Base-by-base conservation (phyloP, 2,329 filamentous ascomycete genomes). In the Beauveria sp. region DNA sequence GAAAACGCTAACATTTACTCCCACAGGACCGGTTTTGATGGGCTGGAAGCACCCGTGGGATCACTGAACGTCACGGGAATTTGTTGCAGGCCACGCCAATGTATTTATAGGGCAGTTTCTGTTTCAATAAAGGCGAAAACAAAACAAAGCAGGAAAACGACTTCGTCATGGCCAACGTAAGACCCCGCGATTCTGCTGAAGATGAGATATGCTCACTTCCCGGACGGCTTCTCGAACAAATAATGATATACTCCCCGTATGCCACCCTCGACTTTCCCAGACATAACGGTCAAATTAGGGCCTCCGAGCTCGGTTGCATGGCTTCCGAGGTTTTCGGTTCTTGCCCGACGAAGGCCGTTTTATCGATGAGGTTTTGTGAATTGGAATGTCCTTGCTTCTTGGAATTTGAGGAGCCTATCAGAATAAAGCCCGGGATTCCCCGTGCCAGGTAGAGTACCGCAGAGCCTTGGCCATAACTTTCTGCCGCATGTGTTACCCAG, bases 11-110 rank as follows among this genome's bases (percentile, higher is more conserved):
- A 62, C 38, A 10, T 34, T 10, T 20, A 2, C 6, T 53, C 60
- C 18, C 51, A 38, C 64, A 87, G 84, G 84, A 61, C 83, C 93
- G 26, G 93, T 86, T 60, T 79, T 98, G 66, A 74, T 99, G 70
- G 95, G 95, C 74, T 91, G 86, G 89, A 97, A 92, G 80, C 95
- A 98, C 77, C 95, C 92, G 67, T 97, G 92, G 91, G 93, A 97
- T 69, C 92, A 96, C 78, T 96, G 80, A 83, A 76, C 63, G 65
- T 56, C 20, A 45, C 2, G 42, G 26, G 24, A 52, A 49, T 7
- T 20, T 12, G 49, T 47, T 57, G n/a, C 26, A 45, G 28, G 50
- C n/a, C 6, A 38, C 9, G 28, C 50, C 20, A 20, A 16, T 60
- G 49, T 60, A 60, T 60, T 42, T n/a, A 51, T 51, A 54, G 26